phyloP scores from a whole-genome alignment of 352 stramenopile species.

The Globisporangium paroecandrum region DNA sequence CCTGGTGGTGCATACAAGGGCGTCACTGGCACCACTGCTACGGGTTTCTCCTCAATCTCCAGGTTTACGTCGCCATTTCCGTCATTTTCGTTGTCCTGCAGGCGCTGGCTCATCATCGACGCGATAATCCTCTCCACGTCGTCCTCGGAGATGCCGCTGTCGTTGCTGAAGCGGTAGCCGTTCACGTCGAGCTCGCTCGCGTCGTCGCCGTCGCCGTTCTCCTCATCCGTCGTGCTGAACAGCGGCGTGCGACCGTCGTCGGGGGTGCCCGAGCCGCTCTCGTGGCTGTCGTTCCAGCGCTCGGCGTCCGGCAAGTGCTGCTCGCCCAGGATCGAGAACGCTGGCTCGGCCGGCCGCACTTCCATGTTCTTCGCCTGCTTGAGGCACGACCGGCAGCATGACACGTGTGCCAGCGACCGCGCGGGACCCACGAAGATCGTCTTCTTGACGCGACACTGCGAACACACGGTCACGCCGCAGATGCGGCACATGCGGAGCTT shows the following conservation, averaged over 20 bases:
- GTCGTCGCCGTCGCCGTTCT: neutral
- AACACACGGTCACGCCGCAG: constrained; percentile 41
- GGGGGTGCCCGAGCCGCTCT: constrained; percentile 4
- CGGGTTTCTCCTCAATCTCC: constrained; percentile 10
- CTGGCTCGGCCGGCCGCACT: constrained; percentile 18
- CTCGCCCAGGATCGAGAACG: constrained; percentile 24
- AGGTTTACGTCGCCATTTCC: neutral
- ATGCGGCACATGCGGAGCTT: constrained; percentile 33
- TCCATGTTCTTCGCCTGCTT: constrained; percentile 23
- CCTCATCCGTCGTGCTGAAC: neutral
- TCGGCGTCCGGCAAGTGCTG: neutral
- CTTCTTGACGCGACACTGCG: constrained; percentile 46
- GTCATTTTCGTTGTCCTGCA: neutral
- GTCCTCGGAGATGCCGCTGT: constrained; percentile 12
- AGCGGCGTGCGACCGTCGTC: neutral
- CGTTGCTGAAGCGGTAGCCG: constrained; percentile 15
- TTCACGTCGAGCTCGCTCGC: constrained; percentile 12
- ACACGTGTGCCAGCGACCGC: neutral
- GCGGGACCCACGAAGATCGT: constrained; percentile 33
- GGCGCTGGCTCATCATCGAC: constrained; percentile 7
- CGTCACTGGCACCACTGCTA: neutral
- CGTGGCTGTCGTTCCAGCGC: constrained; percentile 7
- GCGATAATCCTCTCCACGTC: constrained; percentile 18
- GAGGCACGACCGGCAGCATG: constrained; percentile 4
- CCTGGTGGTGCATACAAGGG: neutral